phyloP scores from a whole-genome alignment of 176 grass and related monocot genomes.

The Ensete glaucum region DNA sequence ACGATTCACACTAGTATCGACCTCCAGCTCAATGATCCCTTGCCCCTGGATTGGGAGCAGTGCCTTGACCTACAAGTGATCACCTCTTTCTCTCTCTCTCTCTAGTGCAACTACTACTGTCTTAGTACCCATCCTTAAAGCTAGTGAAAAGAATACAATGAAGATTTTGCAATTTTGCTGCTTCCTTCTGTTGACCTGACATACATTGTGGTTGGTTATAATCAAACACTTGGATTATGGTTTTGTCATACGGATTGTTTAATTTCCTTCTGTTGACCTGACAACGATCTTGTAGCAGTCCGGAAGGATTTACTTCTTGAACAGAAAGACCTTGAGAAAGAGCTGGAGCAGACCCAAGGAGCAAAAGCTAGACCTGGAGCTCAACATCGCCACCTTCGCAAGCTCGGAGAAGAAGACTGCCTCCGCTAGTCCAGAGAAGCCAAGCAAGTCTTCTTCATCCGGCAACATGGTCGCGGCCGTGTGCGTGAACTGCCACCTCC shows the following conservation, averaged over 20 bases:
- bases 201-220: too few species aligned
- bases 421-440: slow-evolving; percentile 18
- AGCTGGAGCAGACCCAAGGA: slow-evolving; percentile 70
- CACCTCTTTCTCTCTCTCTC: not conserved
- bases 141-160: too few species aligned
- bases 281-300: slow-evolving; percentile 37
- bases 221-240: too few species aligned
- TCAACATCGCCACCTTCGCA: slow-evolving; percentile 49
- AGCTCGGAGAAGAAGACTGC: not conserved
- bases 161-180: too few species aligned
- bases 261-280: not conserved
- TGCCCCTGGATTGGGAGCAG: slow-evolving; percentile 90
- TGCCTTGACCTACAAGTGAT: slow-evolving; percentile 72
- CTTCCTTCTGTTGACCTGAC: too few species aligned
- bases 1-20: slow-evolving; percentile 37
- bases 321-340: slow-evolving; percentile 79
- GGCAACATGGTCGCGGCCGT: slow-evolving; percentile 76
- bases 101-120: not conserved
- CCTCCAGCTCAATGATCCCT: slow-evolving; percentile 66
- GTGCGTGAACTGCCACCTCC: slow-evolving; percentile 73
- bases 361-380: slow-evolving; percentile 62
- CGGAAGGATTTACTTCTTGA: slow-evolving; percentile 92
- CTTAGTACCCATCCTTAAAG: too few species aligned
- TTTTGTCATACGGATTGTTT: not conserved
- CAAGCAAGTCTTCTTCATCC: slow-evolving; percentile 1